A percentile compares a stretch with the other conserved stretches of the same genome.
Evolutionary conservation across 495 filamentous ascomycete species (phyloP).

Genomic region (Trichoderma asperelloides): DNA sequence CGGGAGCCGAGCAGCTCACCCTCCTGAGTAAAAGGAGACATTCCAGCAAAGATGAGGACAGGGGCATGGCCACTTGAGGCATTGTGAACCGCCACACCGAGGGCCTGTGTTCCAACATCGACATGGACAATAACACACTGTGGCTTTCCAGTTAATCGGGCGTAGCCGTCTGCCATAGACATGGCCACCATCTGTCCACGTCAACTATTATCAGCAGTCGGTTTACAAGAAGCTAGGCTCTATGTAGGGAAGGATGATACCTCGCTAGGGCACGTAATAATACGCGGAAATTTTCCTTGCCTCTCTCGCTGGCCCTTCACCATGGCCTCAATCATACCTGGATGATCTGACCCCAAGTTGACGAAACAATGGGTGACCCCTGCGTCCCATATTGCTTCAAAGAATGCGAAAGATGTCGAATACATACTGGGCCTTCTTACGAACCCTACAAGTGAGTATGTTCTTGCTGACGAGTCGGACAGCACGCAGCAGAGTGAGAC

Average conservation of each 20-base stretch:
- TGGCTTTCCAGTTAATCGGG: slow-evolving; percentile 72
- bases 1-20: slow-evolving; percentile 82
- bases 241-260: slow-evolving; percentile 28
- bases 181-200: slow-evolving; percentile 79
- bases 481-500: not conserved
- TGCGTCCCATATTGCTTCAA: slow-evolving; percentile 89
- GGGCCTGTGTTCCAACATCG: slow-evolving; percentile 88
- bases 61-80: slow-evolving; percentile 78
- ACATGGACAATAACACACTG: slow-evolving; percentile 95
- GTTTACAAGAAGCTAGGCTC: not conserved
- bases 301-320: slow-evolving; percentile 66
- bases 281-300: slow-evolving; percentile 63
- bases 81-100: slow-evolving; percentile 87
- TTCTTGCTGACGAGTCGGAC: not conserved
- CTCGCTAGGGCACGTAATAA: slow-evolving; percentile 92
- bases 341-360: slow-evolving; percentile 92
- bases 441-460: not conserved
- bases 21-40: slow-evolving; percentile 83
- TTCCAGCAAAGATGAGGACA: slow-evolving; percentile 82
- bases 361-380: slow-evolving; percentile 88
- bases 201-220: not conserved
- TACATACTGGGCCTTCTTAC: slow-evolving; percentile 27
- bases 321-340: slow-evolving; percentile 87
- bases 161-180: slow-evolving; percentile 94
- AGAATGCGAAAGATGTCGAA: slow-evolving; percentile 63